phyloP scores from a whole-genome alignment of 345 rosid genomes.

The Kandelia obovata region DNA sequence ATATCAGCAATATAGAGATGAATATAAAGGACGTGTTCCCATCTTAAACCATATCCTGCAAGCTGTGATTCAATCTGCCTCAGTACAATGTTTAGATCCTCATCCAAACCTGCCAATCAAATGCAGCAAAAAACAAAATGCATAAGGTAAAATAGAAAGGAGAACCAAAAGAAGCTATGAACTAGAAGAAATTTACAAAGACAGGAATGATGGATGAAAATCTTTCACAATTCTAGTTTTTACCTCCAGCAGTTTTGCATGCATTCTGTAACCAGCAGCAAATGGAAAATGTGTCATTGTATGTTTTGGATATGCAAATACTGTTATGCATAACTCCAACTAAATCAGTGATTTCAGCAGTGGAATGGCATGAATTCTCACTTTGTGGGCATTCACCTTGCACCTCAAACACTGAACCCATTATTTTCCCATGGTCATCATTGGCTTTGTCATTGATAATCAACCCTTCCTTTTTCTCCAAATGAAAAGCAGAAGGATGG shows the following conservation, averaged over 20 bases:
- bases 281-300: slow-evolving; percentile 55
- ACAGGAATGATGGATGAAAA: background rate
- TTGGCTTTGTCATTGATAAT: slow-evolving; percentile 17
- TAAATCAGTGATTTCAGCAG: slow-evolving; percentile 31
- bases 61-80: slow-evolving; percentile 60
- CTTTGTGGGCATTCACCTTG: slow-evolving; percentile 41
- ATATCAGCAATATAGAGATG: slow-evolving; percentile 90
- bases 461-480: slow-evolving; percentile 55
- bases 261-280: slow-evolving; percentile 79
- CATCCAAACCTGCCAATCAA: slow-evolving; percentile 53
- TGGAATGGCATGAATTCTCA: slow-evolving; percentile 29
- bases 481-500: slow-evolving; percentile 70
- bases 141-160: slow-evolving; percentile 4
- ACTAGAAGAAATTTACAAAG: slow-evolving; percentile 2
- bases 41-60: slow-evolving; percentile 45
- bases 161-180: background rate
- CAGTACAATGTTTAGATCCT: slow-evolving; percentile 62
- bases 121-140: background rate
- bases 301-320: slow-evolving; percentile 51
- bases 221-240: slow-evolving; percentile 7
- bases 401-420: slow-evolving; percentile 57
- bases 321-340: slow-evolving; percentile 37
- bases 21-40: slow-evolving; percentile 82
- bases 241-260: slow-evolving; percentile 56
- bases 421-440: slow-evolving; percentile 28